Base-by-base conservation (phyloP, 805 yeast species). In the Candida suzukii region DNA sequence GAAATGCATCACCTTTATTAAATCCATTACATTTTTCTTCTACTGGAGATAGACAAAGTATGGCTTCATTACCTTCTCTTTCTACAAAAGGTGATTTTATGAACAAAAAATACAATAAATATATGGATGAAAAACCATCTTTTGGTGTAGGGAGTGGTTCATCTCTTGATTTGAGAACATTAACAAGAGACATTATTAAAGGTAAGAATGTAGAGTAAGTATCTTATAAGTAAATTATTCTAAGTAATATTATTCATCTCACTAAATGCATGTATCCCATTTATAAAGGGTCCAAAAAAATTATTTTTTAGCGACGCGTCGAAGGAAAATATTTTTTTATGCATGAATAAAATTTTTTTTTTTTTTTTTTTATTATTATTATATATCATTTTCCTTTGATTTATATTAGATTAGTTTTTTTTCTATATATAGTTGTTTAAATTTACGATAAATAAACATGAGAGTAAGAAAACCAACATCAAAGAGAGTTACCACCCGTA, bases 401-500 rank as follows among this genome's bases (percentile, higher is more conserved):
- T 28, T 28, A 8, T 10, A 31, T 8, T 31, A n/a, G 19, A 5
- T 8, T 7, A 16, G 20, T 31, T 10, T 17, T 16, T n/a, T 17
- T 31, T 31, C 6, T 10, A 31, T n/a, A n/a, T n/a, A n/a, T n/a
- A n/a, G n/a, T n/a, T n/a, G n/a, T n/a, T n/a, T n/a, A n/a, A n/a
- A n/a, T n/a, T n/a, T n/a, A n/a, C n/a, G n/a, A n/a, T n/a, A n/a
- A 18, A 14, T 8, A 32, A 34, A 13, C 27, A 58, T 62, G 65
- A 60, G 65, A 59, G 64, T 61, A 21, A 60, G 58, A 56, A 61
- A 73, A 63, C 83, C 83, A 48, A 82, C 88, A 31, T 84, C 95
- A 46, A 93, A 91, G 67, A 80, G 98, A 68, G 73, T 80, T 40
- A 76, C 93, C 58, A 91, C 98, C 55, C 88, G 95, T 63, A 78